Evolutionary conservation across 495 filamentous ascomycete genomes (phyloP), one percentile per base, ranked within the genome.

Genomic region (Jackrogersella multiformis): DNA sequence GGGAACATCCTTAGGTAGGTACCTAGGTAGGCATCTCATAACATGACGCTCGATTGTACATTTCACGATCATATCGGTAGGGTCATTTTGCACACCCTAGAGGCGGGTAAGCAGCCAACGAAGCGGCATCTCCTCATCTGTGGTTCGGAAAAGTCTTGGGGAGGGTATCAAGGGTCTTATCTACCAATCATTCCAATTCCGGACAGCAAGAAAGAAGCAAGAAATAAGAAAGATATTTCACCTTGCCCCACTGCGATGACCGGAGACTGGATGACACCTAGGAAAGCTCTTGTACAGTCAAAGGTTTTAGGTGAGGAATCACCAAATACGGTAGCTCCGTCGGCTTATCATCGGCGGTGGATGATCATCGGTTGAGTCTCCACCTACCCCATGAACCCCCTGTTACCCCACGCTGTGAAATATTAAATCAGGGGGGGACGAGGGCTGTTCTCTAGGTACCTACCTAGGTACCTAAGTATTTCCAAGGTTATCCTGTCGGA

Each of bases 41-140:
- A 49, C 57, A 54, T 54, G 61, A 65, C 67, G 52, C 61, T 52
- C 30, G 49, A 65, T 56, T 57, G 16, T 24, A 30, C 9, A 61
- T 36, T 61, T 70, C 67, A 65, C 67, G 67, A 70, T 70, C 67
- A 13, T 65, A 61, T 65, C 67, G 56, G 61, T 69, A 49, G 56
- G 51, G n/a, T n/a, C n/a, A n/a, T 34, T 21, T 53, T 1, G n/a
- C 4, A 26, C 18, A 38, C 52, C 52, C 57, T 42, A 23, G 42
- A 35, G n/a, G 12, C 32, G n/a, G 36, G 23, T 8, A 24, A 36
- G 20, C 41, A 35, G 35, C 24, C 48, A 21, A 6, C 32, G 15
- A 26, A 55, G 46, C 55, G 55, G 59, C 44, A 16, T 20, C 16
- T n/a, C 66, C 66, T 41, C 66, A 54, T 63, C 64, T 20, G 59